Conservation (phyloP, 106 monocot genomes). For the Vanilla planifolia region DNA sequence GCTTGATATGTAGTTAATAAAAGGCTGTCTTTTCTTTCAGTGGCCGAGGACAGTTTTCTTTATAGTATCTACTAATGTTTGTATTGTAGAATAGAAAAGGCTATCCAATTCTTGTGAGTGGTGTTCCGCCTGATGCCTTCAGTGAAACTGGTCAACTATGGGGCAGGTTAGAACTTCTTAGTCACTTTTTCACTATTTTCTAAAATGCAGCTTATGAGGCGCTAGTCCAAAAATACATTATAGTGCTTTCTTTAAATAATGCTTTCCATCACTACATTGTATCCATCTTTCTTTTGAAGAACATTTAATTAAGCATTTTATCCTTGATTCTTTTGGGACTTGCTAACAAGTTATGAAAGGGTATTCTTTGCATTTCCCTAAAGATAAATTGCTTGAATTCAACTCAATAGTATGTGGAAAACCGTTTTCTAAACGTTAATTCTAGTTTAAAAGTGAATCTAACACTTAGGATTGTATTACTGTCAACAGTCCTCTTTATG, state of each 20-base stretch:
- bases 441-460: neutral
- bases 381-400: too few species aligned
- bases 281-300: too few species aligned
- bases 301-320: too few species aligned
- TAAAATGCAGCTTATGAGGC: neutral
- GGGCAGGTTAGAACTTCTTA: constrained; percentile 59
- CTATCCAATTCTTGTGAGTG: constrained; percentile 84
- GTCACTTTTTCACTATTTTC: neutral
- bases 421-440: too few species aligned
- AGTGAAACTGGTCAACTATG: constrained; percentile 98
- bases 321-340: too few species aligned
- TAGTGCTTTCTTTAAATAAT: too few species aligned
- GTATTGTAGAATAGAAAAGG: constrained; percentile 62
- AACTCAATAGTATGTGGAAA: too few species aligned
- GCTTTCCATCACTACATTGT: neutral
- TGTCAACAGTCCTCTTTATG: constrained; percentile 78
- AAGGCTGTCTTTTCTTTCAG: neutral
- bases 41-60: neutral
- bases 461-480: neutral
- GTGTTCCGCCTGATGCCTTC: constrained; percentile 97
- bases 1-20: neutral
- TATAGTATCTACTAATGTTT: neutral
- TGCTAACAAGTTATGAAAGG: too few species aligned
- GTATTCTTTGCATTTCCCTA: too few species aligned
- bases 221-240: constrained; percentile 1